Conservation (phyloP, 148 eudicot species). For the Limonium bicolor region DNA sequence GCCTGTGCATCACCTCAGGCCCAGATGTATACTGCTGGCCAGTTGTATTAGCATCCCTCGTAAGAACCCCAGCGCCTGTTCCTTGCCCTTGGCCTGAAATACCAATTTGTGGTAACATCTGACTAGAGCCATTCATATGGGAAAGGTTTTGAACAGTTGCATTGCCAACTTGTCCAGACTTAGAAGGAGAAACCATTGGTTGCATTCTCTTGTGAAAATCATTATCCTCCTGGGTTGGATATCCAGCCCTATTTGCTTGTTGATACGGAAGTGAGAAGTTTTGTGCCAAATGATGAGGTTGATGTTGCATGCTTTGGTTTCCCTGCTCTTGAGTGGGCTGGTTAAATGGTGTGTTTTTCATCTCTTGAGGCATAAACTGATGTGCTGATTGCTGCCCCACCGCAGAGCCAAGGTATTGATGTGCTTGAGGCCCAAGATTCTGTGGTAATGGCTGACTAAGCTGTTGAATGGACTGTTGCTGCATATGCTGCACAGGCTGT, state of each 20-base stretch:
- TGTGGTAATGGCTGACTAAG: slow-evolving; percentile 26
- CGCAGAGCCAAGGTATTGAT: slow-evolving; percentile 30
- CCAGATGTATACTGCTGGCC: slow-evolving; percentile 23
- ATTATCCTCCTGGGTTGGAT: slow-evolving; percentile 35
- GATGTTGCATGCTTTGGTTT: slow-evolving; percentile 36
- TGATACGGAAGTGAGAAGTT: slow-evolving; percentile 36
- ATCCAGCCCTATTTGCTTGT: slow-evolving; percentile 37
- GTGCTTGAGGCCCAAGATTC: slow-evolving; percentile 24
- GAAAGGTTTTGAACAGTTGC: slow-evolving; percentile 24
- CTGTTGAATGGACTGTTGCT: slow-evolving; percentile 28
- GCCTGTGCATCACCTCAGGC: slow-evolving; percentile 27
- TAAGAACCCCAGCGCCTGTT: slow-evolving; percentile 25
- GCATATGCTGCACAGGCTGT: slow-evolving; percentile 28
- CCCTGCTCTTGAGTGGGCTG: slow-evolving; percentile 35
- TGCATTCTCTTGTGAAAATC: slow-evolving; percentile 36
- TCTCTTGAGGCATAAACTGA: slow-evolving; percentile 32
- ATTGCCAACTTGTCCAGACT: slow-evolving; percentile 25
- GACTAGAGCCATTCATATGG: slow-evolving; percentile 22
- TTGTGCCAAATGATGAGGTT: slow-evolving; percentile 35
- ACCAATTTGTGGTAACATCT: slow-evolving; percentile 27
- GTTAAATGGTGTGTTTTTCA: slow-evolving; percentile 40
- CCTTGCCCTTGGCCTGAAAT: slow-evolving; percentile 29
- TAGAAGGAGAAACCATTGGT: slow-evolving; percentile 26
- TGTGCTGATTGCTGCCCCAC: slow-evolving; percentile 17
- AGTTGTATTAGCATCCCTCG: slow-evolving; percentile 30